Percentiles rank a stretch among this genome's conserved stretches.
These are phyloP conservation scores for Talaromyces wortmannii DNA, from an alignment of 495 filamentous ascomycete species.

Conservation along the genomic window DNA sequence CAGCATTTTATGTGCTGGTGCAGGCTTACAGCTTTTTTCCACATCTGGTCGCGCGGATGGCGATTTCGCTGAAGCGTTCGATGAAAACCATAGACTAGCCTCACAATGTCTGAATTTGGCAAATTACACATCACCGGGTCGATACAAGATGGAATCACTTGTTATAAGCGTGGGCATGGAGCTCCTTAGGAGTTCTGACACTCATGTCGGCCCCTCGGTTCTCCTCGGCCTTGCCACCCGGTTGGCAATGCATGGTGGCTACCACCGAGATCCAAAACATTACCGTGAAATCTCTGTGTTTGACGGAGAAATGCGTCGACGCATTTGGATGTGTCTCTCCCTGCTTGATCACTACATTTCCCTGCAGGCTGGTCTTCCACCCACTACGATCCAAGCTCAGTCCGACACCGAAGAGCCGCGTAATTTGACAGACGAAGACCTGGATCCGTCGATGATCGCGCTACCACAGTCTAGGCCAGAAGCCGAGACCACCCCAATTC, in stretches of 20 bases:
- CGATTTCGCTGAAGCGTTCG: background rate
- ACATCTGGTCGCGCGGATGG: background rate
- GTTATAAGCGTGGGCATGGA: constrained; percentile 38
- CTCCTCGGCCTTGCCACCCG: constrained; percentile 38
- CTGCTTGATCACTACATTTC: constrained; percentile 22
- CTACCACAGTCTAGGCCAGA: constrained; percentile 35
- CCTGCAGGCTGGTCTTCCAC: constrained; percentile 47
- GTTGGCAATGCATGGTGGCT: constrained; percentile 47
- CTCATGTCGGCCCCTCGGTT: constrained; percentile 39
- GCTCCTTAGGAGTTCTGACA: constrained; percentile 34
- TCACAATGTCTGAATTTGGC: constrained; percentile 33
- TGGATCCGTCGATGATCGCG: constrained; percentile 29
- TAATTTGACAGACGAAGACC: constrained; percentile 44
- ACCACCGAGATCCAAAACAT: constrained; percentile 40
- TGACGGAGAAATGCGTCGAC: constrained; percentile 28
- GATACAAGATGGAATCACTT: constrained; percentile 41
- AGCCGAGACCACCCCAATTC: constrained; percentile 38
- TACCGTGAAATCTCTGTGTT: constrained; percentile 15
- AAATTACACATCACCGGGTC: constrained; percentile 36
- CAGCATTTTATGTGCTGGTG: constrained; percentile 5
- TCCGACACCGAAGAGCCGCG: constrained; percentile 37
- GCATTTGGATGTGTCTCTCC: constrained; percentile 22
- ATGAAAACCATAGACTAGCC: constrained; percentile 7
- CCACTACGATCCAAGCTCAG: constrained; percentile 38
- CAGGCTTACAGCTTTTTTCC: background rate